These are phyloP conservation scores for Phytopythium boreale DNA, from an alignment of 352 stramenopile species.

Conservation along the genomic window DNA sequence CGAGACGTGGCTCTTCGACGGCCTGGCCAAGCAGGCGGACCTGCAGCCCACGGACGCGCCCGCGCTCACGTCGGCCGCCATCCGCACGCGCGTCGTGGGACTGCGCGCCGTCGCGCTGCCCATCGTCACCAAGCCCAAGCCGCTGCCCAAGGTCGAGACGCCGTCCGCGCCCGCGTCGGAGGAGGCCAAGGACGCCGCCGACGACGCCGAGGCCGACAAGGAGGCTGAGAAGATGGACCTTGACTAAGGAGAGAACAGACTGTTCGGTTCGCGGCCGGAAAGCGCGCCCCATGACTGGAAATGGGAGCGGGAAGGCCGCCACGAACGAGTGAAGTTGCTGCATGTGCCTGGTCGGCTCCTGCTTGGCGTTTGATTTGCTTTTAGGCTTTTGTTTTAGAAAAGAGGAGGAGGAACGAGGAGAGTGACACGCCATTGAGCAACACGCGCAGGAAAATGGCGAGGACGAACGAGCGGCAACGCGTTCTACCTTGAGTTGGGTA, in stretches of 20 bases:
- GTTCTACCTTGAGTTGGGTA: not conserved
- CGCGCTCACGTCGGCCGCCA: conserved; percentile 88
- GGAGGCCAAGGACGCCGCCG: conserved; percentile 45
- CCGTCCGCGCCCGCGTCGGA: conserved; percentile 28
- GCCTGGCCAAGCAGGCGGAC: conserved; percentile 93
- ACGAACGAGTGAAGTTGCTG: too few relatives aligned
- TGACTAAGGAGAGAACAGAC: conserved; percentile 40
- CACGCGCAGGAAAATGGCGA: not conserved
- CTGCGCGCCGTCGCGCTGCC: conserved; percentile 88
- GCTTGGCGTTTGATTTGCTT: conserved; percentile 3
- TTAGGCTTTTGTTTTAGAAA: conserved; percentile 4
- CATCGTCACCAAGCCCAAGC: conserved; percentile 97
- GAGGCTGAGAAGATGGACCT: conserved; percentile 86
- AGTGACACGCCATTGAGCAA: not conserved
- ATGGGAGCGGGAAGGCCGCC: too few relatives aligned
- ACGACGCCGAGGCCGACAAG: conserved; percentile 52
- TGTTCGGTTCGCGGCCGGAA: conserved; percentile 2
- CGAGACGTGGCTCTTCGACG: conserved; percentile 96
- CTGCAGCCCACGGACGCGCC: conserved; percentile 86
- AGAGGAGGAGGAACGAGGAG: not conserved
- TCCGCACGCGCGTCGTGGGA: conserved; percentile 90
- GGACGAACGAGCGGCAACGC: not conserved
- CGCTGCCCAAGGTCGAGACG: conserved; percentile 74
- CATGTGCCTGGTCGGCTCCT: not conserved
- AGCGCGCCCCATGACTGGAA: not conserved